Evolutionary conservation across 805 yeast species (phyloP).

Genomic region (Sugiyamaella smithiae): DNA sequence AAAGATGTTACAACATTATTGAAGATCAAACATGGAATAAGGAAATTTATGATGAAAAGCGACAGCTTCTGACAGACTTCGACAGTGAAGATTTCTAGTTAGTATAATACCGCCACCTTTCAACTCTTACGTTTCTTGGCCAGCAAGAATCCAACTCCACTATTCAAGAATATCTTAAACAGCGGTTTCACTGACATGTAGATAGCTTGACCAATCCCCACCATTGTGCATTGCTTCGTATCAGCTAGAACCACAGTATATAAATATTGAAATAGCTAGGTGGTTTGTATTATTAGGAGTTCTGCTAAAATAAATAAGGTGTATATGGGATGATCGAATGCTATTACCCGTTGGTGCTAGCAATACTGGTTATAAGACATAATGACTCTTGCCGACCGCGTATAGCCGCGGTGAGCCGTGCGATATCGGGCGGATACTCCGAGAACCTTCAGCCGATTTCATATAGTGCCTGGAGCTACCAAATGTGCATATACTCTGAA

Average conservation of each 20-base stretch:
- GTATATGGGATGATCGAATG: too few species aligned
- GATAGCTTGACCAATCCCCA: constrained; percentile 54
- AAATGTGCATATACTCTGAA: too few species aligned
- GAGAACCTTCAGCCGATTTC: too few species aligned
- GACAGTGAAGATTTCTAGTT: constrained; percentile 52
- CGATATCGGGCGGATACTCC: background rate
- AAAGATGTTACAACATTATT: constrained; percentile 66
- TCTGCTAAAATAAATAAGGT: too few species aligned
- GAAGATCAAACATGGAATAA: constrained; percentile 75
- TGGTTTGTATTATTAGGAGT: too few species aligned
- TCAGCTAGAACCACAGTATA: too few species aligned
- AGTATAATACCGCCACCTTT: background rate
- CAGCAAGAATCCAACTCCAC: constrained; percentile 61
- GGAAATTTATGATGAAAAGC: constrained; percentile 60
- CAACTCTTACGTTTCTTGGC: constrained; percentile 45
- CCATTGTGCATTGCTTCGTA: background rate
- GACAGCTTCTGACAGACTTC: constrained; percentile 69
- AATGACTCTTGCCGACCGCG: too few species aligned
- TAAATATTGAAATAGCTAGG: too few species aligned
- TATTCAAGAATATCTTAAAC: constrained; percentile 71
- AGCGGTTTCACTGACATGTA: constrained; percentile 85
- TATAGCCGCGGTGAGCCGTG: background rate
- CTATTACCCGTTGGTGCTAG: too few species aligned
- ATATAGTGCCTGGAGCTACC: too few species aligned
- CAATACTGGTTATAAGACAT: too few species aligned